Conservation (phyloP, 345 rosid genomes). For the Noccaea caerulescens region DNA sequence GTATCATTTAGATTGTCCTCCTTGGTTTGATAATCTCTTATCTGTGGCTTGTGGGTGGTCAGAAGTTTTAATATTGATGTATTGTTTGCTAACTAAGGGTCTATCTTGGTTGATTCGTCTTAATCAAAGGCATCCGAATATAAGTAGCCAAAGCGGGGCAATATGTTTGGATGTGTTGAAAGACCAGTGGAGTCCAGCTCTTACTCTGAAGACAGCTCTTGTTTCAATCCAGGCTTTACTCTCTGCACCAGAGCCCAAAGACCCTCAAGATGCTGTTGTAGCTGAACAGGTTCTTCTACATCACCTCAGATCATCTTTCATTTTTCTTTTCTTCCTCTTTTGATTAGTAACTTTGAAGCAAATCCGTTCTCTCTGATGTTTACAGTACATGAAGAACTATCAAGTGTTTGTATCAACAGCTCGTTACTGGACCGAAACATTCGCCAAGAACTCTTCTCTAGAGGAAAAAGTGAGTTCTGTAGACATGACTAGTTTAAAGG, state of each 20-base stretch:
- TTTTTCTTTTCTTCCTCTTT: background rate
- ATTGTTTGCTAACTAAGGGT: slow-evolving; percentile 6
- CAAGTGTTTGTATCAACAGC: slow-evolving; percentile 91
- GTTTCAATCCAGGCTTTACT: slow-evolving; percentile 94
- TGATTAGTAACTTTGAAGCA: background rate
- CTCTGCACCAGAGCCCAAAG: slow-evolving; percentile 94
- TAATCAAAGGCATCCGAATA: slow-evolving; percentile 87
- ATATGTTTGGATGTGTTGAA: slow-evolving; percentile 96
- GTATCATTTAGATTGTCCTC: background rate
- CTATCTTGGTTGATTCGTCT: slow-evolving; percentile 3
- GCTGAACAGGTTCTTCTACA: slow-evolving; percentile 78
- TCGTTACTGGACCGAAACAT: slow-evolving; percentile 96
- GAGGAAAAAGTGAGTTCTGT: slow-evolving; percentile 80
- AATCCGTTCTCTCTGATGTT: slow-evolving; percentile 1
- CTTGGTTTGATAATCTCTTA: background rate
- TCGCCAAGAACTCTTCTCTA: slow-evolving; percentile 80
- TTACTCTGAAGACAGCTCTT: slow-evolving; percentile 96
- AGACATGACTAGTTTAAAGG: background rate
- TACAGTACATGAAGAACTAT: slow-evolving; percentile 85
- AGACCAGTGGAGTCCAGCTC: slow-evolving; percentile 99
- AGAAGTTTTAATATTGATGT: slow-evolving; percentile 2
- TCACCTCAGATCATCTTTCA: background rate
- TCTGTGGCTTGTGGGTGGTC: background rate
- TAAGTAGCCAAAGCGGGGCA: slow-evolving; percentile 99
- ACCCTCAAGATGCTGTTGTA: slow-evolving; percentile 99